Percentiles rank a stretch among this genome's conserved stretches.
phyloP scores from a whole-genome alignment of 2,329 filamentous ascomycete species.

The Diplodia scrobiculata region DNA sequence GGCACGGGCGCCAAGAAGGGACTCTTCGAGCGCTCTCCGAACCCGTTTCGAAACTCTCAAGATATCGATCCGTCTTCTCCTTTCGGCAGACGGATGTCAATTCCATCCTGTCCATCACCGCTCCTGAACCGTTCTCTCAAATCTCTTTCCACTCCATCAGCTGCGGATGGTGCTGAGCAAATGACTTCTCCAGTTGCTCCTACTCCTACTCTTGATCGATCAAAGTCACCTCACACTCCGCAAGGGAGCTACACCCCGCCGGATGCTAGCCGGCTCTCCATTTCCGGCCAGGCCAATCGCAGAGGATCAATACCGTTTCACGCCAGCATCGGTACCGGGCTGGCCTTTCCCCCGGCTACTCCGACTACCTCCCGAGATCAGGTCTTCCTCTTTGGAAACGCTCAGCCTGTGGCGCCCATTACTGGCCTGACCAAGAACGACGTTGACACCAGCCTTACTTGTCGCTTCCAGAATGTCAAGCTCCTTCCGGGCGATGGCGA shows the following conservation, averaged over 20 bases:
- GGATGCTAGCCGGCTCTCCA: slow-evolving; percentile 80
- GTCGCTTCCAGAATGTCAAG: slow-evolving; percentile 79
- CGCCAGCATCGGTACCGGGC: slow-evolving; percentile 46
- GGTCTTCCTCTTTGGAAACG: slow-evolving; percentile 60
- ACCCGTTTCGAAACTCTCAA: slow-evolving; percentile 22
- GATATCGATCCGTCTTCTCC: slow-evolving; percentile 9
- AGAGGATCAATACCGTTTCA: slow-evolving; percentile 45
- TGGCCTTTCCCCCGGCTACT: slow-evolving; percentile 71
- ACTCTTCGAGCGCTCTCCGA: slow-evolving; percentile 27
- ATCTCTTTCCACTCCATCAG: slow-evolving; percentile 30
- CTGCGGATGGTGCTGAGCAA: slow-evolving; percentile 52
- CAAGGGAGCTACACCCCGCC: slow-evolving; percentile 72
- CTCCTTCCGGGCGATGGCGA: slow-evolving; percentile 77
- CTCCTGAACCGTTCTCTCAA: slow-evolving; percentile 22
- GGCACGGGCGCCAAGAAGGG: slow-evolving; percentile 21
- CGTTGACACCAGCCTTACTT: slow-evolving; percentile 71
- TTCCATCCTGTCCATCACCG: slow-evolving; percentile 12
- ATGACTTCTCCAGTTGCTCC: slow-evolving; percentile 58
- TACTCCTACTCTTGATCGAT: slow-evolving; percentile 59
- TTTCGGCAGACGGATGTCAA: slow-evolving; percentile 16
- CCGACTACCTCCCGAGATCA: slow-evolving; percentile 69
- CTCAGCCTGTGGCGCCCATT: slow-evolving; percentile 61
- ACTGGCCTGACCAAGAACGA: slow-evolving; percentile 71
- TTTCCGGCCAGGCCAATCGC: slow-evolving; percentile 60
- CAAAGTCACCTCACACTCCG: slow-evolving; percentile 73